Conservation (phyloP, 2,329 filamentous ascomycete species). For the Hypoxylon sp. region DNA sequence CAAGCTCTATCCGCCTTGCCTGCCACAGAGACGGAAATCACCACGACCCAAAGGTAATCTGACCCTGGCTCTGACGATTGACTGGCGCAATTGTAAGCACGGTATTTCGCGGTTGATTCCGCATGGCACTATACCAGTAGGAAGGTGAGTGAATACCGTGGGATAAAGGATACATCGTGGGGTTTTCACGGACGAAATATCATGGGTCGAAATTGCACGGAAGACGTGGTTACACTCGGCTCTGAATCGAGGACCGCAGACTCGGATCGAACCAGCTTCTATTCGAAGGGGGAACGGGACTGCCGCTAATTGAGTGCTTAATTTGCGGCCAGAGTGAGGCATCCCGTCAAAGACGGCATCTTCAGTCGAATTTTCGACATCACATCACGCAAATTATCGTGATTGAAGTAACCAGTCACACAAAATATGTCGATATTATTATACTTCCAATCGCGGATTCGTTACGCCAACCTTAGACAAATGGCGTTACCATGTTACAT, state of each 20-base stretch:
- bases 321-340: conserved; percentile 13
- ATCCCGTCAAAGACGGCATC: conserved; percentile 33
- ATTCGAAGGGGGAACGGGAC: conserved; percentile 21
- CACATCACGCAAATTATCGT: conserved; percentile 42
- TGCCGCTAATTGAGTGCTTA: conserved; percentile 31
- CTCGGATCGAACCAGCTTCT: conserved; percentile 30
- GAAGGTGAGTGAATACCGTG: conserved; percentile 29
- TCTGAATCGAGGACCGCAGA: conserved; percentile 38
- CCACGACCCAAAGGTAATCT: conserved; percentile 27
- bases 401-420: conserved; percentile 33
- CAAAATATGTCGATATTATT: conserved; percentile 25
- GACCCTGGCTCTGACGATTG: conserved; percentile 28
- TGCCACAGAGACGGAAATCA: conserved; percentile 20
- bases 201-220: conserved; percentile 30
- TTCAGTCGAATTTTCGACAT: conserved; percentile 39
- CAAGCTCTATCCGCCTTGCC: conserved; percentile 23
- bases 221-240: conserved; percentile 45
- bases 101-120: conserved; percentile 33
- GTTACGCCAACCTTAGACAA: conserved; percentile 42
- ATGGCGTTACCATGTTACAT: conserved; percentile 41
- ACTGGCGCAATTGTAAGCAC: conserved; percentile 33
- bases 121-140: conserved; percentile 32
- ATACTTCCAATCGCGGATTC: conserved; percentile 13
- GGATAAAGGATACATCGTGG: conserved; percentile 40
- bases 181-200: conserved; percentile 34